Evolutionary conservation across 768 basidiomycete genomes (phyloP).

Genomic region (Amylocystis lapponica): DNA sequence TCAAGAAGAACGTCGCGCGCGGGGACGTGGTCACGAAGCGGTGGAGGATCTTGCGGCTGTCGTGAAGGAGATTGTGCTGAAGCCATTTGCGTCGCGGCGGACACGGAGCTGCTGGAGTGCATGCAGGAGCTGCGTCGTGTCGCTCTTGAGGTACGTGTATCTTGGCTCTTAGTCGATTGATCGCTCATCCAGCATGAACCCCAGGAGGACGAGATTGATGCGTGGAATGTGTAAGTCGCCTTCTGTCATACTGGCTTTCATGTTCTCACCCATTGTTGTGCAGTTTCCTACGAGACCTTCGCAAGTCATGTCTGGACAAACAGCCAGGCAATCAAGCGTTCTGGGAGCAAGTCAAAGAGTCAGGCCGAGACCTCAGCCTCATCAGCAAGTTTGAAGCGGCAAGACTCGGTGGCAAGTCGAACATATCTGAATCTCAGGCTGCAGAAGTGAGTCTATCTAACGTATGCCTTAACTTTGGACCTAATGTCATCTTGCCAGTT

Average conservation of each 20-base stretch:
- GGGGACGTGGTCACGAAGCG: conserved; percentile 80
- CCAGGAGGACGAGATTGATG: conserved; percentile 78
- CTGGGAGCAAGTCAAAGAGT: conserved; percentile 47
- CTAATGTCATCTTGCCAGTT: background rate
- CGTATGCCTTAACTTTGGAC: background rate
- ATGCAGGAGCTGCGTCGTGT: conserved; percentile 61
- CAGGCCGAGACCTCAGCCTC: conserved; percentile 50
- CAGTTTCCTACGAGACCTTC: conserved; percentile 61
- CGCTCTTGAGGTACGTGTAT: conserved; percentile 61
- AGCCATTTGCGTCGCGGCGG: conserved; percentile 67
- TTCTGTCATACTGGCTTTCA: background rate
- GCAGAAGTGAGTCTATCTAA: conserved; percentile 37
- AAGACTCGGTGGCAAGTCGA: conserved; percentile 50
- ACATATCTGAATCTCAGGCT: conserved; percentile 48
- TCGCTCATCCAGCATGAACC: background rate
- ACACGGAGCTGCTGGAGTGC: conserved; percentile 69
- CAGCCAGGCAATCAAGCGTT: conserved; percentile 61
- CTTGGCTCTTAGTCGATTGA: conserved; percentile 13
- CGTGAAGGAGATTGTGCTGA: conserved; percentile 61
- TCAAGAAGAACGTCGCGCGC: conserved; percentile 57
- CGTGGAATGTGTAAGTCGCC: conserved; percentile 64
- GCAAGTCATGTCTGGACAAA: conserved; percentile 42
- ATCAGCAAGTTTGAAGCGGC: conserved; percentile 61
- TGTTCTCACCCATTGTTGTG: background rate
- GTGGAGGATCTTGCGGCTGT: conserved; percentile 74